These are phyloP conservation scores for Monosporozyma servazzii DNA, from an alignment of 805 yeast genomes.

Conservation along the genomic window DNA sequence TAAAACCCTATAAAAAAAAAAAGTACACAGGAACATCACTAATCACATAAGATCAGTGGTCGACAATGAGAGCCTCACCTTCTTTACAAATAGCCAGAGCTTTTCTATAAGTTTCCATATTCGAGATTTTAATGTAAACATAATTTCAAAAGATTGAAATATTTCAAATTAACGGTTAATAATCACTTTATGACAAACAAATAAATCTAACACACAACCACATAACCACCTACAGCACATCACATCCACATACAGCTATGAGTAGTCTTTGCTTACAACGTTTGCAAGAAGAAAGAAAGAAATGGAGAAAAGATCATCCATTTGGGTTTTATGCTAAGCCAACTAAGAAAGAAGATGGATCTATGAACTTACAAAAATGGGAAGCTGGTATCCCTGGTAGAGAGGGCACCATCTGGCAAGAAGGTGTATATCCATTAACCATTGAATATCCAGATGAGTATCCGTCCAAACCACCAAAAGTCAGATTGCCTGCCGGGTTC, in stretches of 20 bases:
- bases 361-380: slow-evolving; percentile 81
- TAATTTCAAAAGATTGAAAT: not conserved
- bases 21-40: not conserved
- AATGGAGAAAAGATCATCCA: slow-evolving; percentile 98
- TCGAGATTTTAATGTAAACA: not conserved
- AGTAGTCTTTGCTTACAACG: slow-evolving; percentile 65
- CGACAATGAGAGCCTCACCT: too few species aligned
- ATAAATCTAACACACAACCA: slow-evolving; percentile 12
- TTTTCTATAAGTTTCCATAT: not conserved
- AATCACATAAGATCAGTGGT: not conserved
- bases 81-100: not conserved
- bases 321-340: slow-evolving; percentile 97
- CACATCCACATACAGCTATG: slow-evolving; percentile 19
- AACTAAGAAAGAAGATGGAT: slow-evolving; percentile 65
- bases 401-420: slow-evolving; percentile 75
- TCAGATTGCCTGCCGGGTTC: slow-evolving; percentile 78
- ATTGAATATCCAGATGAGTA: slow-evolving; percentile 82
- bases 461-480: slow-evolving; percentile 95
- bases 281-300: slow-evolving; percentile 88
- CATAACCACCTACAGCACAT: slow-evolving; percentile 21
- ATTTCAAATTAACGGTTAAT: not conserved
- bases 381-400: slow-evolving; percentile 95
- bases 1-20: too few species aligned
- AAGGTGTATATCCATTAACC: slow-evolving; percentile 80
- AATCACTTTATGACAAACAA: not conserved